Evolutionary conservation across 2,329 filamentous ascomycete species (phyloP).

Genomic region (Alternaria infectoria): DNA sequence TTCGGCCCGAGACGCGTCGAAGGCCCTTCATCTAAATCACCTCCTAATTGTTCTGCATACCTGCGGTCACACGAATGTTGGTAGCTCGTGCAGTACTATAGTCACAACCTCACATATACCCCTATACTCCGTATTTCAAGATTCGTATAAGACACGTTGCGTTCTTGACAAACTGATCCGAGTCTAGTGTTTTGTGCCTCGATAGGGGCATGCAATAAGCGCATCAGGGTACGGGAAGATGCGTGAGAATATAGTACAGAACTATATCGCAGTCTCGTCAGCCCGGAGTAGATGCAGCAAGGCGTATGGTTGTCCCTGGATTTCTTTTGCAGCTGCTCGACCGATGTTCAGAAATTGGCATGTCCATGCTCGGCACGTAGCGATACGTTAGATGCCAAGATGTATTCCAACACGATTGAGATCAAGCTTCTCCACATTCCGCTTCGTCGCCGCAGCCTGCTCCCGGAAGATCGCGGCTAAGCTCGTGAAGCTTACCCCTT

Average conservation of each 20-base stretch:
- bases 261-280: constrained; percentile 6
- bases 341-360: constrained; percentile 18
- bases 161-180: constrained; percentile 13
- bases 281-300: constrained; percentile 20
- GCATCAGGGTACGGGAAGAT: constrained; percentile 28
- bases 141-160: constrained; percentile 1
- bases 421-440: constrained; percentile 22
- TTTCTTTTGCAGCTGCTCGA: constrained; percentile 17
- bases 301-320: constrained; percentile 20
- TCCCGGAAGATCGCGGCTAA: constrained; percentile 4
- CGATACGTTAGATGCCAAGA: constrained; percentile 10
- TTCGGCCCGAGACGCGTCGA: not conserved
- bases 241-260: constrained; percentile 13
- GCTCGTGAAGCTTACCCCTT: constrained; percentile 1
- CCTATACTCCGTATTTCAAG: constrained; percentile 16
- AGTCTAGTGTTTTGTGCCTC: constrained; percentile 17
- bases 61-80: constrained; percentile 4
- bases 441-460: constrained; percentile 15
- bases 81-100: constrained; percentile 26
- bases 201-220: constrained; percentile 23
- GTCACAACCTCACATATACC: constrained; percentile 30
- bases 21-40: not conserved
- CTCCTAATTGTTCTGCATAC: constrained; percentile 7
- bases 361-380: constrained; percentile 36
- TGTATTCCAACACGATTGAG: constrained; percentile 5